Evolutionary conservation across 1,139 yeast species (phyloP).

Genomic region (Sugiyamaella pinicola): DNA sequence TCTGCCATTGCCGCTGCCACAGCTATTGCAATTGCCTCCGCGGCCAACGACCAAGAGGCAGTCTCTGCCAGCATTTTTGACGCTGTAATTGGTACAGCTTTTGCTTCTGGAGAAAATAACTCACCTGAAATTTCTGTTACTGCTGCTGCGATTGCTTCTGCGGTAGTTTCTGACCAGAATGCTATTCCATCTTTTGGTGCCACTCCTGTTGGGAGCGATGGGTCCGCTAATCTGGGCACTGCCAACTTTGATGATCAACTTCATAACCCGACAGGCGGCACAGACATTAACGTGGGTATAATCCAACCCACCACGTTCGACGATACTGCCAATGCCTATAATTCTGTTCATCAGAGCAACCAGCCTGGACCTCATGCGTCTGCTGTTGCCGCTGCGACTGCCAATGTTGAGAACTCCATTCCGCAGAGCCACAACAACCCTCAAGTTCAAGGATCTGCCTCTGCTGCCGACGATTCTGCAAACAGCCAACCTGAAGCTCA

Average conservation of each 20-base stretch:
- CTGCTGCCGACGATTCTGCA: background rate
- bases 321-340: background rate
- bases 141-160: background rate
- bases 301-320: background rate
- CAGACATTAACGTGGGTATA: no score
- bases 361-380: background rate
- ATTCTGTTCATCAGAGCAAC: background rate
- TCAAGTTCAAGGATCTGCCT: background rate
- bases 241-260: background rate
- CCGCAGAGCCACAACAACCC: background rate
- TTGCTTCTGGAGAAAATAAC: background rate
- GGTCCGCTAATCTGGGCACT: no score
- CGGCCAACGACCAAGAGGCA: background rate
- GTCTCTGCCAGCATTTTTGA: background rate
- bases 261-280: no score
- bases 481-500: background rate
- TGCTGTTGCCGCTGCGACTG: background rate
- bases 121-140: background rate
- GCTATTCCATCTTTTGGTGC: background rate
- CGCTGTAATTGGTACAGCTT: background rate
- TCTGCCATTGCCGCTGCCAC: background rate
- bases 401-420: background rate
- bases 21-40: background rate
- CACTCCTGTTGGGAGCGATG: background rate
- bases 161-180: background rate